A percentile compares a stretch with the other conserved stretches of the same genome.
phyloP scores from a whole-genome alignment of 306 rosid genomes.

The Trichosanthes cucumerina region DNA sequence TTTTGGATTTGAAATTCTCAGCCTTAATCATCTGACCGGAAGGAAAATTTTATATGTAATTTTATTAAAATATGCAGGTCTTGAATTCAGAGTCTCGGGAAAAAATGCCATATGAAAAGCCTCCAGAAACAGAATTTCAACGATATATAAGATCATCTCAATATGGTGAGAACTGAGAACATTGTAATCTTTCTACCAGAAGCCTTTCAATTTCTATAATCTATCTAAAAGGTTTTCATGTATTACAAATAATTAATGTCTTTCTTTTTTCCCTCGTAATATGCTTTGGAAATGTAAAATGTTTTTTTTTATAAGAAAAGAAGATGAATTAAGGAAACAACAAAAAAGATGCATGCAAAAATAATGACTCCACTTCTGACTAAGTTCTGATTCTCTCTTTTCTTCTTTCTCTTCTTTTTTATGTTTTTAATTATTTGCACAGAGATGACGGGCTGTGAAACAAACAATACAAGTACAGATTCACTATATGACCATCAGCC shows the following conservation, averaged over 20 bases:
- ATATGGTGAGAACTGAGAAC: constrained; percentile 55
- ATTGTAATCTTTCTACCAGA: neutral
- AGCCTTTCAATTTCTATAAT: neutral
- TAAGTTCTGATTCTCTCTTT: neutral
- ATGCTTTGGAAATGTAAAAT: neutral
- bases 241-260: neutral
- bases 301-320: neutral
- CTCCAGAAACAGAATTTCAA: constrained; percentile 87
- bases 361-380: neutral
- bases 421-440: neutral
- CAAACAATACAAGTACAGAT: constrained; percentile 16
- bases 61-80: constrained; percentile 33
- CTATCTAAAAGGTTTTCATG: neutral
- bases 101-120: constrained; percentile 40
- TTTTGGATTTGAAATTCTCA: constrained; percentile 10
- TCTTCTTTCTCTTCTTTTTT: neutral
- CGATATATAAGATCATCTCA: constrained; percentile 68
- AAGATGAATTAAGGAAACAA: neutral
- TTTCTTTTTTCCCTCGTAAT: neutral
- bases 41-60: neutral
- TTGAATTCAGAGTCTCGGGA: constrained; percentile 46
- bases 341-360: neutral
- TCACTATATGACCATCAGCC: constrained; percentile 67
- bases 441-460: constrained; percentile 64
- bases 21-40: neutral